Evolutionary conservation across 495 filamentous ascomycete species (phyloP).

Genomic region (Aspergillus nidulans): DNA sequence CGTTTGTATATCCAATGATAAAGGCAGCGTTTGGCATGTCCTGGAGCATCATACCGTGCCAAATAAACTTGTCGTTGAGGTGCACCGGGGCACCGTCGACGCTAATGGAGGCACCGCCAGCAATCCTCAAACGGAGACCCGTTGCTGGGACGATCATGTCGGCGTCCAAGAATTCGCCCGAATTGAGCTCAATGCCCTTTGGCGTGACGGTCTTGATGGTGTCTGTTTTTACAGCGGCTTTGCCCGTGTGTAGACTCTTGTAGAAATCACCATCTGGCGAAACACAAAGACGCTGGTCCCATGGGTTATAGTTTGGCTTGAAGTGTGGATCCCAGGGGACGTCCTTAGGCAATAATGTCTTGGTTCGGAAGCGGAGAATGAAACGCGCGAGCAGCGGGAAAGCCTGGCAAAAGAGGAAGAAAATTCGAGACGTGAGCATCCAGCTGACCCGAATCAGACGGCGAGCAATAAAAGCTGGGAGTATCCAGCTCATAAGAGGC

Average conservation of each 20-base stretch:
- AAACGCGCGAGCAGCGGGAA: slow-evolving; percentile 51
- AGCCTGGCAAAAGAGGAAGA: slow-evolving; percentile 50
- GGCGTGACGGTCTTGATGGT: slow-evolving; percentile 60
- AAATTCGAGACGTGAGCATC: slow-evolving; percentile 40
- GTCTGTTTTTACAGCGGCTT: slow-evolving; percentile 62
- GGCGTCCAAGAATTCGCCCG: slow-evolving; percentile 53
- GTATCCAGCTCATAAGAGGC: slow-evolving; percentile 33
- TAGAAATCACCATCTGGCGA: slow-evolving; percentile 73
- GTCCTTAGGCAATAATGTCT: slow-evolving; percentile 48
- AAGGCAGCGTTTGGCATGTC: slow-evolving; percentile 55
- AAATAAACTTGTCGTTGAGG: slow-evolving; percentile 44
- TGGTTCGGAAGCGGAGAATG: slow-evolving; percentile 39
- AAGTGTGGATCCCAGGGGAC: slow-evolving; percentile 64
- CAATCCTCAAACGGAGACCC: slow-evolving; percentile 56
- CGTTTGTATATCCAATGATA: slow-evolving; percentile 55
- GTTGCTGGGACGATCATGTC: slow-evolving; percentile 78
- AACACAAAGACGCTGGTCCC: slow-evolving; percentile 70
- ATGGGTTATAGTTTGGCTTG: slow-evolving; percentile 65
- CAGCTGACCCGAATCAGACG: slow-evolving; percentile 43
- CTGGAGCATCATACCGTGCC: slow-evolving; percentile 58
- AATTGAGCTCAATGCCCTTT: slow-evolving; percentile 52
- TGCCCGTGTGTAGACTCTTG: slow-evolving; percentile 51
- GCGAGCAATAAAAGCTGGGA: slow-evolving; percentile 32
- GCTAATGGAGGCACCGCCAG: slow-evolving; percentile 42
- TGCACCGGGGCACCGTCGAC: slow-evolving; percentile 54